Percentiles rank a stretch among this genome's conserved stretches.
Evolutionary conservation across 331 rosid genomes (phyloP).

Genomic region (Telfairia occidentalis): DNA sequence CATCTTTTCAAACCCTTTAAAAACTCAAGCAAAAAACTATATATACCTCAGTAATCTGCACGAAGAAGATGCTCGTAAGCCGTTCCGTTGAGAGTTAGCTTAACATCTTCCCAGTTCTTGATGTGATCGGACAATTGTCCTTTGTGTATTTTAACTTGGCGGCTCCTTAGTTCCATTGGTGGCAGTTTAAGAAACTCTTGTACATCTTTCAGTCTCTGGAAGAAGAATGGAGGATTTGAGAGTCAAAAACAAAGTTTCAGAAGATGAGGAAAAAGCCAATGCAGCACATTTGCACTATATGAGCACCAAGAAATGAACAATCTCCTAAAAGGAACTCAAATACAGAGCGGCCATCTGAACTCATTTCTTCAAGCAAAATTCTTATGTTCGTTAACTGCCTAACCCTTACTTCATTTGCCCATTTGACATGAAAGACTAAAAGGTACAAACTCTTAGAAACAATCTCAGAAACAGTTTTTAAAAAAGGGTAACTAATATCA

Average conservation of each 20-base stretch:
- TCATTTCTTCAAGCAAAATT: neutral
- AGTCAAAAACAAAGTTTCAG: neutral
- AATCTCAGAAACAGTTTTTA: too few species aligned
- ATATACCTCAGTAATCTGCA: slow-evolving; percentile 33
- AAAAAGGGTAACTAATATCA: neutral
- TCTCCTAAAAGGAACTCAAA: neutral
- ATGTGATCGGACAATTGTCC: slow-evolving; percentile 61
- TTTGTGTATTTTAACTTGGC: slow-evolving; percentile 75
- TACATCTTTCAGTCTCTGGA: slow-evolving; percentile 71
- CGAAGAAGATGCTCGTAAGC: slow-evolving; percentile 55
- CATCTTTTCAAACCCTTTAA: neutral
- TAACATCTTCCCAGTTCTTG: slow-evolving; percentile 76
- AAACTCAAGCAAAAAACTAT: neutral
- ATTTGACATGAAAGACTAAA: neutral
- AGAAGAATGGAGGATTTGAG: slow-evolving; percentile 12
- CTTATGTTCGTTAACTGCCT: neutral
- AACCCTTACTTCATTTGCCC: neutral
- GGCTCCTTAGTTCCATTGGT: slow-evolving; percentile 51
- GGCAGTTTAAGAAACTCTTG: slow-evolving; percentile 64
- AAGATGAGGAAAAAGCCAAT: neutral
- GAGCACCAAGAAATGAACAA: too few species aligned
- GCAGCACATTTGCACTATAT: too few species aligned
- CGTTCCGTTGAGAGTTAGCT: slow-evolving; percentile 50
- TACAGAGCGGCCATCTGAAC: neutral
- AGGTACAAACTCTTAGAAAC: too few species aligned